Evolutionary conservation across 1,284 basidiomycete genomes (phyloP), one percentile per base, ranked within the genome.

Genomic region (Ganoderma sinense): DNA sequence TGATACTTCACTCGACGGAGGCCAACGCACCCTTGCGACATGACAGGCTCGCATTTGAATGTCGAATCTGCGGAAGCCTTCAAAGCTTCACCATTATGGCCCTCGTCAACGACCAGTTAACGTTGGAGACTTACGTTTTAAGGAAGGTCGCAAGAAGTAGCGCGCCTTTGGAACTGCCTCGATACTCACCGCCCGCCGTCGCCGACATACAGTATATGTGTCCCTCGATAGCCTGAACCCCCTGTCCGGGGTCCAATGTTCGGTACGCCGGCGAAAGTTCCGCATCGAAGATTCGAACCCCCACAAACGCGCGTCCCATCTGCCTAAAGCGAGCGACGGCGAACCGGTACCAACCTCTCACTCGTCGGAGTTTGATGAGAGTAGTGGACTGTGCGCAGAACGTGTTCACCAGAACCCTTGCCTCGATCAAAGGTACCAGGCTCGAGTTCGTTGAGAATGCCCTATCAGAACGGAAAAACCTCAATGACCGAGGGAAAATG

Each of bases 211-310:
- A 23, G 8, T 23, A 33, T 3, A 4, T 33, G 10, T 10, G 6
- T 48, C n/a, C 48, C 11, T 51, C 11, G 11, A 51, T 26, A 23
- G 48, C 23, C 20, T 43, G 16, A 23, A 51, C 26, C 51, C 51
- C 51, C n/a, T 56, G 53, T 56, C 53, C 53, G 53, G 53, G 53
- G 53, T 56, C 53, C 53, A 13, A 56, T 13, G 18, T 31, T 56
- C 26, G 53, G 26, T 56, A 26, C 23, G 26, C 13, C 53, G 53
- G 53, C 23, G 29, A 29, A 55, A 16, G 53, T 56, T 56, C 53
- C 53, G 29, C 53, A 56, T 56, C 29, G 29, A 56, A 26, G 11
- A 51, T 51, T 51, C 20, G n/a, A 56, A 56, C 53, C 23, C 53
- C 29, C 29, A 23, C 16, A 18, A 20, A 56, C 53, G 53, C 53